A percentile compares a stretch with the other conserved stretches of the same genome.
Conservation (phyloP, 2,329 filamentous ascomycete species). For the Neoarthrinium moseri region DNA sequence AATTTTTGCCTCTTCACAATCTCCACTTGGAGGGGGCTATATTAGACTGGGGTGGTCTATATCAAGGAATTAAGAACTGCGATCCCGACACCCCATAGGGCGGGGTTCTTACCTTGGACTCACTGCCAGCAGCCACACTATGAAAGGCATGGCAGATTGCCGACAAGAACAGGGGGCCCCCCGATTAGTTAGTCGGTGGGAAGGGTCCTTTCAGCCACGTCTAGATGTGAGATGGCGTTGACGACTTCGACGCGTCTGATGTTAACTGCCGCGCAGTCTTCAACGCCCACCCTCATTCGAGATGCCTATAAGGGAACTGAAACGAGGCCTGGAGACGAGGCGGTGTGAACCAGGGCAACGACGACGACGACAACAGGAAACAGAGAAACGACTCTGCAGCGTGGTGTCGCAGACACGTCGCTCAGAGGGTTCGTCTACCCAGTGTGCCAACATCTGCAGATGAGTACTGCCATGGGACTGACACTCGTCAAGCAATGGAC, state of each 20-base stretch:
- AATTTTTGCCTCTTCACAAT: conserved; percentile 19
- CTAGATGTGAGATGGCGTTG: conserved; percentile 16
- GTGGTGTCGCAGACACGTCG: neutral
- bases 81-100: conserved; percentile 33
- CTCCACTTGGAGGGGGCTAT: conserved; percentile 33
- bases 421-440: too few species aligned
- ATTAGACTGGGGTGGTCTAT: conserved; percentile 31
- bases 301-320: conserved; percentile 10
- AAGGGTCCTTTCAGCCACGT: conserved; percentile 6
- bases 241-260: conserved; percentile 14
- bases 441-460: neutral
- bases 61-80: conserved; percentile 27
- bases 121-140: conserved; percentile 25
- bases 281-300: conserved; percentile 1
- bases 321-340: neutral
- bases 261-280: conserved; percentile 9
- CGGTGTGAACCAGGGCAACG: neutral
- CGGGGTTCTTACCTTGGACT: conserved; percentile 27
- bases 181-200: conserved; percentile 10
- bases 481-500: neutral
- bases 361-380: neutral
- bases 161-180: conserved; percentile 23
- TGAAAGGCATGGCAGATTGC: conserved; percentile 28
- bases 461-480: too few species aligned
- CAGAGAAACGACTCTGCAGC: neutral